A percentile compares a stretch with the other conserved stretches of the same genome.
Evolutionary conservation across 768 basidiomycete genomes (phyloP).

Genomic region (Boletus sp.): DNA sequence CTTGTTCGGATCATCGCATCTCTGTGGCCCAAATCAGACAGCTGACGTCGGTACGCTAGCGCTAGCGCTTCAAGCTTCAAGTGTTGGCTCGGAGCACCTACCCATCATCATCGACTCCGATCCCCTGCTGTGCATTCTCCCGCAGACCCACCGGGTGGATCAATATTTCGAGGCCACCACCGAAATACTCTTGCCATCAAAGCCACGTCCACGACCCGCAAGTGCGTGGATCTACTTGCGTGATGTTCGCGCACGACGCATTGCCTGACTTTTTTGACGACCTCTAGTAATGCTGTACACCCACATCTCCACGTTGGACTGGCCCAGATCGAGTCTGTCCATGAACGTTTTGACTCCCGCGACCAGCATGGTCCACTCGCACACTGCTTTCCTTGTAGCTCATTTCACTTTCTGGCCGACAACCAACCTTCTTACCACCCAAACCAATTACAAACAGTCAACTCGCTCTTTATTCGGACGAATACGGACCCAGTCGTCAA

Average conservation of each 20-base stretch:
- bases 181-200: neutral
- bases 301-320: constrained; percentile 11
- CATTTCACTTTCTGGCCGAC: constrained; percentile 4
- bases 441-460: neutral
- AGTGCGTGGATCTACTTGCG: constrained; percentile 20
- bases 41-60: neutral
- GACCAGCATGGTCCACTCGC: neutral
- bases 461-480: neutral
- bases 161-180: neutral
- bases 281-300: constrained; percentile 16
- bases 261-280: neutral
- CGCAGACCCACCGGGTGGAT: neutral
- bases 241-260: constrained; percentile 11
- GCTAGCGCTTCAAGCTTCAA: neutral
- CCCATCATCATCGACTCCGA: neutral
- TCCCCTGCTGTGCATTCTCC: too few species aligned
- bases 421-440: neutral
- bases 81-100: neutral
- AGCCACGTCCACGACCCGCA: neutral
- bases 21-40: neutral
- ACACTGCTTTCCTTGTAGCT: constrained; percentile 6
- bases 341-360: neutral
- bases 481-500: constrained; percentile 2
- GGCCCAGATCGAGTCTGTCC: constrained; percentile 8
- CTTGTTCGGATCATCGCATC: neutral